phyloP scores from a whole-genome alignment of 139 green algal species.

The Chlamydomonas eustigma region DNA sequence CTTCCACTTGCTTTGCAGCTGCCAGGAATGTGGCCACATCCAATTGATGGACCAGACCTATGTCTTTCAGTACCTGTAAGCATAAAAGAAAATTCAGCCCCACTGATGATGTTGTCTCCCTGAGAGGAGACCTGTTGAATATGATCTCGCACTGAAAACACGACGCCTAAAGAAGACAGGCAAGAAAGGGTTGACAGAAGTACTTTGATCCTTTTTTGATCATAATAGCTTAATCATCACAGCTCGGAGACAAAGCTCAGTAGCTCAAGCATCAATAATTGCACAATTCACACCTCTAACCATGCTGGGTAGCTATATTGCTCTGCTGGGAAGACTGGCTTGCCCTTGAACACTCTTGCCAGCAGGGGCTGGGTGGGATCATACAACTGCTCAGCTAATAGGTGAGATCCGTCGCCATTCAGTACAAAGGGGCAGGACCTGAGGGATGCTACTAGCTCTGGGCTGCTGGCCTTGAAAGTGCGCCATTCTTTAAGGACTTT shows the following conservation, averaged over 20 bases:
- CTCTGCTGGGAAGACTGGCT: slow-evolving; percentile 43
- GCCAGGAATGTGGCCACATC: slow-evolving; percentile 25
- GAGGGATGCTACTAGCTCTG: slow-evolving; percentile 30
- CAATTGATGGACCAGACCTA: slow-evolving; percentile 28
- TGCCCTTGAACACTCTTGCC: slow-evolving; percentile 39
- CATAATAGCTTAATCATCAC: too few relatives aligned
- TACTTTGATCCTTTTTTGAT: too few relatives aligned
- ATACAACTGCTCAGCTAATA: slow-evolving; percentile 42
- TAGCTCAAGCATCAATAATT: slow-evolving; percentile 17
- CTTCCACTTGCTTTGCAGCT: slow-evolving; percentile 32
- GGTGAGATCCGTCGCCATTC: background rate
- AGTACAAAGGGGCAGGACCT: slow-evolving; percentile 43
- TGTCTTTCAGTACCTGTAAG: slow-evolving; percentile 33
- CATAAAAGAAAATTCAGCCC: too few relatives aligned
- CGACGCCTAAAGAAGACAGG: too few relatives aligned
- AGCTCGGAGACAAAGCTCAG: too few relatives aligned
- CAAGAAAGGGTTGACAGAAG: too few relatives aligned
- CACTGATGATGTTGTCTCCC: too few relatives aligned
- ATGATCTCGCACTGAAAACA: too few relatives aligned
- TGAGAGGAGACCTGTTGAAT: too few relatives aligned
- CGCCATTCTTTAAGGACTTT: background rate
- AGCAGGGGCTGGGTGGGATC: slow-evolving; percentile 56
- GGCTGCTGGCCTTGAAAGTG: background rate
- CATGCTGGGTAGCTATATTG: slow-evolving; percentile 44
- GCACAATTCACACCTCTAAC: slow-evolving; percentile 24